Conservation (phyloP, 371 early-diverging fungal species). For the Fennellomyces sp. region DNA sequence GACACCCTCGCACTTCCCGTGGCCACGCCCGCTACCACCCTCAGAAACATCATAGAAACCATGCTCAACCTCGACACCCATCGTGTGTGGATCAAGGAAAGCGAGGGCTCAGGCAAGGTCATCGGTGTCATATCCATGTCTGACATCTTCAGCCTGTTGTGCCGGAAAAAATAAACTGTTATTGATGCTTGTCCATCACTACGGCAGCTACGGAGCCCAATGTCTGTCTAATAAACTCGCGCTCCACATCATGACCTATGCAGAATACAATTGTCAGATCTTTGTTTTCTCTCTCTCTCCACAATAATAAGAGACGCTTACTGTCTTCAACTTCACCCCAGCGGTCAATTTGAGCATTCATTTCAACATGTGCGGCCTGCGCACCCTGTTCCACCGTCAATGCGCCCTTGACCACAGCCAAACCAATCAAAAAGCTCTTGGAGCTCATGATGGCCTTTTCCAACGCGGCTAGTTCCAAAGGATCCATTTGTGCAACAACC, state of each 20-base stretch:
- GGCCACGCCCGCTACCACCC: constrained; percentile 28
- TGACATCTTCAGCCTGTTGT: constrained; percentile 47
- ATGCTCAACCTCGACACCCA: constrained; percentile 50
- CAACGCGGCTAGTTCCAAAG: constrained; percentile 83
- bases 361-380: constrained; percentile 84
- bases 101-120: constrained; percentile 28
- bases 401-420: constrained; percentile 77
- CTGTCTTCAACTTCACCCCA: constrained; percentile 97
- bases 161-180: constrained; percentile 8
- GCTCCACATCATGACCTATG: constrained; percentile 54
- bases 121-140: constrained; percentile 60
- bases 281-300: neutral
- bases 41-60: constrained; percentile 33
- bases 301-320: constrained; percentile 19
- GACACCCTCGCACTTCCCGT: constrained; percentile 17
- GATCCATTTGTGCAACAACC: constrained; percentile 59
- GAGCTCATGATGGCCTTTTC: constrained; percentile 87
- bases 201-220: constrained; percentile 51
- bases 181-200: constrained; percentile 36
- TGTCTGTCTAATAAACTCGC: constrained; percentile 52
- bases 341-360: constrained; percentile 80
- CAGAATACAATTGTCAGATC: too few relatives aligned
- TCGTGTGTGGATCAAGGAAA: constrained; percentile 58
- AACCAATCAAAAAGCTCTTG: constrained; percentile 89
- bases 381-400: constrained; percentile 82